Conservation (phyloP, 805 yeast species). For the Nakazawaea laoshanensis region DNA sequence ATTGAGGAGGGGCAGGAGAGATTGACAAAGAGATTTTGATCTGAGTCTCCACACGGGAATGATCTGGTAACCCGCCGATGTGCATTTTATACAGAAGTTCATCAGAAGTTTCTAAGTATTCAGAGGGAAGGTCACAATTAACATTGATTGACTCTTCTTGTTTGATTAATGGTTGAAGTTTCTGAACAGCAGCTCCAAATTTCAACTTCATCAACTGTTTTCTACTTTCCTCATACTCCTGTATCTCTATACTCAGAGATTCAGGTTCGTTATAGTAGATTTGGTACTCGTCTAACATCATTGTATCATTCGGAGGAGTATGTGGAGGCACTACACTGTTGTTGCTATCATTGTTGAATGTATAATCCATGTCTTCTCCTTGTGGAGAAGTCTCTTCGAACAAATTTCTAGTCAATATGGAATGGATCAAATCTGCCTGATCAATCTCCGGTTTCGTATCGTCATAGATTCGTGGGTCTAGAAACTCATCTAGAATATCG, state of each 20-base stretch:
- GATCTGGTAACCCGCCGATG: conserved; percentile 61
- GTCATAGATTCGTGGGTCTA: conserved; percentile 41
- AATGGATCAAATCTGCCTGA: conserved; percentile 3
- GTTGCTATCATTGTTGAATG: conserved; percentile 10
- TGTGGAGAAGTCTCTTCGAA: conserved; percentile 4
- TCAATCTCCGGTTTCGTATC: neutral
- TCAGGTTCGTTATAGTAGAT: conserved; percentile 1
- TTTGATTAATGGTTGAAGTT: conserved; percentile 12
- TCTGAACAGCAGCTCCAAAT: conserved; percentile 32
- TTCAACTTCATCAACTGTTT: conserved; percentile 42
- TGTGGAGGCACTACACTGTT: conserved; percentile 9
- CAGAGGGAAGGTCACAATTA: conserved; percentile 22
- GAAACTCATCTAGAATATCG: conserved; percentile 50
- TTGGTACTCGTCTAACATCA: neutral
- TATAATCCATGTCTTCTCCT: conserved; percentile 2
- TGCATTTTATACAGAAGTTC: conserved; percentile 39
- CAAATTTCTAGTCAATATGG: conserved; percentile 4
- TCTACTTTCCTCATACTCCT: conserved; percentile 33
- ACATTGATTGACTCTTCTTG: neutral
- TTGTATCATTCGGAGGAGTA: conserved; percentile 8
- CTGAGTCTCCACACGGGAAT: conserved; percentile 93
- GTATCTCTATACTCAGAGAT: conserved; percentile 15
- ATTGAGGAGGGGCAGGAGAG: conserved; percentile 71
- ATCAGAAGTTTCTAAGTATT: conserved; percentile 16
- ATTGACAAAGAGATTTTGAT: conserved; percentile 66